These are phyloP conservation scores for Phytophthora hybrid DNA, from an alignment of 352 stramenopile genomes.

Conservation along the genomic window DNA sequence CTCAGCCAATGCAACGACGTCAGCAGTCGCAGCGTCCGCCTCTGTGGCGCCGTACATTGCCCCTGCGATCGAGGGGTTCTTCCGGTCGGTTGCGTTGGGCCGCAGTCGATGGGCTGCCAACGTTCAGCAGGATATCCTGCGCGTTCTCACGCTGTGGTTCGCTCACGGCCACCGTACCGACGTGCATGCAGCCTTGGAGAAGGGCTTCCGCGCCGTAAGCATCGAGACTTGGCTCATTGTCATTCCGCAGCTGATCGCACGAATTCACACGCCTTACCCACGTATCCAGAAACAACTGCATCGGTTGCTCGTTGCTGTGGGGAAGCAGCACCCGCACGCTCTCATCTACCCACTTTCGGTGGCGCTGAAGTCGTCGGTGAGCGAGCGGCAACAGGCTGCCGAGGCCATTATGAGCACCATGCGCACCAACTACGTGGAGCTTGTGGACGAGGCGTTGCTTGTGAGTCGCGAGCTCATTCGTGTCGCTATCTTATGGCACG, in stretches of 20 bases:
- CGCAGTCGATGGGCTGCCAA: slow-evolving; percentile 96
- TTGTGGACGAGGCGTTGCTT: slow-evolving; percentile 95
- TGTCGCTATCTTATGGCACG: slow-evolving; percentile 98
- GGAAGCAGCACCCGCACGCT: slow-evolving; percentile 96
- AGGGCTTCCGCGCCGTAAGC: slow-evolving; percentile 92
- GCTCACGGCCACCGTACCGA: slow-evolving; percentile 94
- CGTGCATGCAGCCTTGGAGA: slow-evolving; percentile 80
- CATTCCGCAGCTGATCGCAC: slow-evolving; percentile 96
- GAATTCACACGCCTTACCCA: slow-evolving; percentile 77
- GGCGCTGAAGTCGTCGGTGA: slow-evolving; percentile 95
- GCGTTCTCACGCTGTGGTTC: slow-evolving; percentile 98
- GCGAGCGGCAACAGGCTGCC: slow-evolving; percentile 89
- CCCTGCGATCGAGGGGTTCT: slow-evolving; percentile 92
- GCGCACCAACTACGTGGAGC: slow-evolving; percentile 91
- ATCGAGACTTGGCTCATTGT: slow-evolving; percentile 99
- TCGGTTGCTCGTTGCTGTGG: slow-evolving; percentile 89
- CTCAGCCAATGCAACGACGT: slow-evolving; percentile 39
- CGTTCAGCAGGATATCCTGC: slow-evolving; percentile 98
- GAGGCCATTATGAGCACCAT: slow-evolving; percentile 96
- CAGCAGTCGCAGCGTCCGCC: slow-evolving; percentile 28
- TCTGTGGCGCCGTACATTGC: slow-evolving; percentile 67
- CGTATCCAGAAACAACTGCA: slow-evolving; percentile 87
- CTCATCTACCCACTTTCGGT: slow-evolving; percentile 99
- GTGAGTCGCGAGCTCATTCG: slow-evolving; percentile 99
- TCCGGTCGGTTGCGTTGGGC: slow-evolving; percentile 95